Percentiles rank a stretch among this genome's conserved stretches.
These are phyloP conservation scores for Mucor irregularis DNA, from an alignment of 371 early-diverging fungal genomes.

Conservation along the genomic window DNA sequence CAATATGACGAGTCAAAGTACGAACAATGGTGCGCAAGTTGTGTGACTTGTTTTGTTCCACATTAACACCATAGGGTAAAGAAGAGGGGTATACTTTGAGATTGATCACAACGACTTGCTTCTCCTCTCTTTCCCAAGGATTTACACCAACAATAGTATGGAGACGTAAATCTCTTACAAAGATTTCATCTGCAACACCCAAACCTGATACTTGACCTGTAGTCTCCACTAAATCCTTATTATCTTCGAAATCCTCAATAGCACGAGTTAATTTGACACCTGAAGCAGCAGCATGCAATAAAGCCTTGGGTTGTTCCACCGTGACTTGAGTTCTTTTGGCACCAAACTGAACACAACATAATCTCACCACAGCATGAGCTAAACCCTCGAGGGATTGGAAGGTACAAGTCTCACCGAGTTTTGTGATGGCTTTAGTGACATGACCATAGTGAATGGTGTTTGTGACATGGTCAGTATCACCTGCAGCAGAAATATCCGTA, in stretches of 20 bases:
- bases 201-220: slow-evolving; percentile 47
- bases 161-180: slow-evolving; percentile 78
- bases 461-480: slow-evolving; percentile 72
- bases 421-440: slow-evolving; percentile 74
- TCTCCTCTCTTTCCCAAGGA: slow-evolving; percentile 94
- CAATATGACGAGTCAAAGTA: slow-evolving; percentile 66
- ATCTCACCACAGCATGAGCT: slow-evolving; percentile 65
- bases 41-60: slow-evolving; percentile 63
- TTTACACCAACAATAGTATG: slow-evolving; percentile 93
- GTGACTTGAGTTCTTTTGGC: slow-evolving; percentile 69
- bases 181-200: slow-evolving; percentile 58
- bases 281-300: slow-evolving; percentile 87
- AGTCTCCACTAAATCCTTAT: slow-evolving; percentile 15
- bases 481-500: slow-evolving; percentile 78
- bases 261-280: slow-evolving; percentile 86
- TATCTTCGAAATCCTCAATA: slow-evolving; percentile 41
- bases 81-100: slow-evolving; percentile 70
- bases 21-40: slow-evolving; percentile 87
- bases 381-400: slow-evolving; percentile 76
- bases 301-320: slow-evolving; percentile 89
- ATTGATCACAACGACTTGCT: slow-evolving; percentile 86
- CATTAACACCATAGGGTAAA: slow-evolving; percentile 47
- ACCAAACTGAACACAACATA: slow-evolving; percentile 60
- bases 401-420: slow-evolving; percentile 71
- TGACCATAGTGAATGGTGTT: slow-evolving; percentile 86